Percentiles rank a stretch among this genome's conserved stretches.
Conservation (phyloP, 108 stramenopile species). For the Cyclotella choctawhatcheeana region DNA sequence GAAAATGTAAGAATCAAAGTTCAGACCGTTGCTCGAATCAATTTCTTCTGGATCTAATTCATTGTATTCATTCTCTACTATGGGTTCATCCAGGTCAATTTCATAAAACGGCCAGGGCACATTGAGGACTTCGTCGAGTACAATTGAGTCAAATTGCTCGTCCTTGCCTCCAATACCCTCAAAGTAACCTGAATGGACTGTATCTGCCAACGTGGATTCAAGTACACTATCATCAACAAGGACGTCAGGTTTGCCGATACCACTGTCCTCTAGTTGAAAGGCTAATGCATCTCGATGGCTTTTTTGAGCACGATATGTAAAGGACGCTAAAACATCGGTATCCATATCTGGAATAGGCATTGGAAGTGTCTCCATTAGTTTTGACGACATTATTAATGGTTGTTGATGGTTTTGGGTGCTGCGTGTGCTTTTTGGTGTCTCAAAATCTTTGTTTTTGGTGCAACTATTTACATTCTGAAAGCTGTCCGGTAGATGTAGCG, state of each 20-base stretch:
- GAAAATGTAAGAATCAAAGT: slow-evolving; percentile 50
- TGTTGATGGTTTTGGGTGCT: neutral
- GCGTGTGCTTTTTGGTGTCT: neutral
- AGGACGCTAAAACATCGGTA: slow-evolving; percentile 26
- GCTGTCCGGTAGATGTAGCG: too few relatives aligned
- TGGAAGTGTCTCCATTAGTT: slow-evolving; percentile 37
- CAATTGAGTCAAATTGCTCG: slow-evolving; percentile 45
- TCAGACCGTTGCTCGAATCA: slow-evolving; percentile 15
- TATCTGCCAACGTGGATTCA: slow-evolving; percentile 24
- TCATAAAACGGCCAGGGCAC: slow-evolving; percentile 53
- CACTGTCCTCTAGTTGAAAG: neutral
- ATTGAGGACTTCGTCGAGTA: slow-evolving; percentile 48
- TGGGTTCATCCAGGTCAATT: slow-evolving; percentile 37
- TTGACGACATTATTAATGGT: slow-evolving; percentile 40
- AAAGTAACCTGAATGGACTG: slow-evolving; percentile 41
- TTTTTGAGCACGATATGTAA: slow-evolving; percentile 42
- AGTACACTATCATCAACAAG: slow-evolving; percentile 32
- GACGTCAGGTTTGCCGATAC: neutral
- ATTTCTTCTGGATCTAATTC: slow-evolving; percentile 10
- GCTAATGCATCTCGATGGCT: slow-evolving; percentile 10
- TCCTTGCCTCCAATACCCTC: slow-evolving; percentile 9
- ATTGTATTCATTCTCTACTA: slow-evolving; percentile 24
- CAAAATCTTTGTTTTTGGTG: too few relatives aligned
- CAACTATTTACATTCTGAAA: too few relatives aligned
- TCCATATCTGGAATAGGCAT: slow-evolving; percentile 29